These are phyloP conservation scores for Hypoxylon sp. DNA, from an alignment of 2,329 filamentous ascomycete genomes.

Conservation along the genomic window DNA sequence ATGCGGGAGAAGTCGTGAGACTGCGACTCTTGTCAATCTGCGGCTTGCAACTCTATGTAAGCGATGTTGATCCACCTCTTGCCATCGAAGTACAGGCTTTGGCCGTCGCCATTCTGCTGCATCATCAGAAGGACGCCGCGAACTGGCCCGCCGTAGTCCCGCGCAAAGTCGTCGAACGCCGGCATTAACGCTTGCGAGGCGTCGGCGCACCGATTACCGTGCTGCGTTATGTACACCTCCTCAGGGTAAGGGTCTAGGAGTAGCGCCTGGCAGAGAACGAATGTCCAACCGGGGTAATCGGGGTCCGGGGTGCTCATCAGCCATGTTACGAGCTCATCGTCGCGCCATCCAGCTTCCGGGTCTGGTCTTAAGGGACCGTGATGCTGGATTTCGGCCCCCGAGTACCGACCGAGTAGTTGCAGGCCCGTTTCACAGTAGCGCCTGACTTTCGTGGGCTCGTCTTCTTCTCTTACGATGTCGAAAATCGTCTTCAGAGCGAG, in stretches of 20 bases:
- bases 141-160: not conserved
- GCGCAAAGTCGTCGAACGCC: conserved; percentile 34
- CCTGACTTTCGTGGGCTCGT: conserved; percentile 5
- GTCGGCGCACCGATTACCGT: conserved; percentile 28
- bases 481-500: conserved; percentile 26
- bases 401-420: conserved; percentile 24
- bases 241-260: conserved; percentile 6
- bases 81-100: conserved; percentile 42
- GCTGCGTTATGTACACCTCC: conserved; percentile 26
- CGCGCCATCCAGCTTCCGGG: conserved; percentile 14
- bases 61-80: conserved; percentile 43
- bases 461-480: conserved; percentile 15
- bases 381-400: conserved; percentile 18
- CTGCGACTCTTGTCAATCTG: conserved; percentile 22
- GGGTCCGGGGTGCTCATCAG: conserved; percentile 40
- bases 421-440: conserved; percentile 32
- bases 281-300: conserved; percentile 30
- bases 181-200: conserved; percentile 26
- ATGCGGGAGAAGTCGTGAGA: not conserved
- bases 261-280: conserved; percentile 37
- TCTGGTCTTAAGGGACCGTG: conserved; percentile 14
- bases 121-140: conserved; percentile 37
- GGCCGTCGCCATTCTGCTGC: conserved; percentile 33
- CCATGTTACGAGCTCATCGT: conserved; percentile 26
- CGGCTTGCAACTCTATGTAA: conserved; percentile 45